Base-by-base conservation (phyloP, 345 rosid genomes). In the Syzygium jambos region DNA sequence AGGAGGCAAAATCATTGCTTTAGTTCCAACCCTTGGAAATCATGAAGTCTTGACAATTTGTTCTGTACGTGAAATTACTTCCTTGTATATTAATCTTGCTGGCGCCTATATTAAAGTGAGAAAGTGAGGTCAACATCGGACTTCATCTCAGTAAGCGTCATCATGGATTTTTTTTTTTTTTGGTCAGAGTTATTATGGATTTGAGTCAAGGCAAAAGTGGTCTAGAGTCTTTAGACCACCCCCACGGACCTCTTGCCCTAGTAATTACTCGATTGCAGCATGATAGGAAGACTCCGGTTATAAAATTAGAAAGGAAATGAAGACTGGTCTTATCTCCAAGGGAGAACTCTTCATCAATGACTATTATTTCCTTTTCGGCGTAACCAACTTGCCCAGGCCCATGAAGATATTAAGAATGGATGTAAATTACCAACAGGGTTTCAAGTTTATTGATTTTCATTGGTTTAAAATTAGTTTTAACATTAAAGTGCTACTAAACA, bases 1-100 rank as follows among this genome's bases (percentile, higher is more conserved):
- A 87, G 19, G 95, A 96, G 88, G 94, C 95, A 21, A 91, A 88
- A 85, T 80, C 63, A 54, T 86, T 93, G 86, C 86, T 95, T 59
- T 5, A 56, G 41, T 86, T 73, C 34, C 86, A 57, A 43, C 46
- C 23, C 85, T 27, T 53, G 82, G 52, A 87, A 56, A 55, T 17
- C 14, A 61, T 29, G 17, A 4, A 46, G 14, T 73, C 82, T 38
- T 38, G 82, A 73, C 21, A 73, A 73, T 34, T 73, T 73, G 27
- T 73, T 38, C 59, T 51, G 53, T 16, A 52, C 57, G 23, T 84
- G 61, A 52, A 84, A 55, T 84, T 52, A 52, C 38, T 29, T 84
- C 59, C 78, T 59, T 59, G 65, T 22, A 85, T 34, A 73, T 73
- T 43, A 43, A 43, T 38, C 80, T 22, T 11, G 27, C 49, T 38